Conservation (phyloP, 805 yeast genomes). For the Candida ponderosae region DNA sequence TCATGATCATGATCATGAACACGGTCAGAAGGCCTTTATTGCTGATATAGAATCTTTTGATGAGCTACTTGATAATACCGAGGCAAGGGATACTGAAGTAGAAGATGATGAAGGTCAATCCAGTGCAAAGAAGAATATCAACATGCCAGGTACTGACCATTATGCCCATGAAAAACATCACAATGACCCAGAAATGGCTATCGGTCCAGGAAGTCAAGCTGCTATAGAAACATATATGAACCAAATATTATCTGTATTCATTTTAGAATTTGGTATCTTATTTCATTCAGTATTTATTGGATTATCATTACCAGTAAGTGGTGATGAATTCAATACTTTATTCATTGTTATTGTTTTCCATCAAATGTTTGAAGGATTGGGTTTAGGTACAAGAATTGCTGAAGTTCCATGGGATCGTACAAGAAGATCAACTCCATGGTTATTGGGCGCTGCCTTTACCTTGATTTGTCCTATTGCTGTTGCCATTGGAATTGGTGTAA, state of each 20-base stretch:
- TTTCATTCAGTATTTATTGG: conserved; percentile 85
- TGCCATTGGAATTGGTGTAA: conserved; percentile 73
- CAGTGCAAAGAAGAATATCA: not conserved
- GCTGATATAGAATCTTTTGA: conserved; percentile 3
- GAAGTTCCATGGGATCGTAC: conserved; percentile 28
- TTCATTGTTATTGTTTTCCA: conserved; percentile 68
- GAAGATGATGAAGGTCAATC: conserved; percentile 5
- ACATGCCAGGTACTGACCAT: conserved; percentile 27
- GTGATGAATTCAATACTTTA: conserved; percentile 64
- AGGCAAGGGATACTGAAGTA: conserved; percentile 2
- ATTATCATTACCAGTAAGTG: conserved; percentile 67
- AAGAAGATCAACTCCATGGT: conserved; percentile 48
- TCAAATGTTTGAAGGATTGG: conserved; percentile 82
- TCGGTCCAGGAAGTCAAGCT: conserved; percentile 26
- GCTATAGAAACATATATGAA: conserved; percentile 43
- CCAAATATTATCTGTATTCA: conserved; percentile 46
- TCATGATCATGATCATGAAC: conserved; percentile 9
- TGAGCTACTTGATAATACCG: conserved; percentile 12
- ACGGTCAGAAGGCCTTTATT: conserved; percentile 9
- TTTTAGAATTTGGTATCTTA: conserved; percentile 71
- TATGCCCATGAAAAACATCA: conserved; percentile 35
- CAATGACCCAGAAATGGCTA: conserved; percentile 34
- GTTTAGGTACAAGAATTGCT: conserved; percentile 73
- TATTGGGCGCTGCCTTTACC: conserved; percentile 40
- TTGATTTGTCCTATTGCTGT: conserved; percentile 67